Evolutionary conservation across 1,139 yeast genomes (phyloP).

Genomic region (Geotrichum fermentans): DNA sequence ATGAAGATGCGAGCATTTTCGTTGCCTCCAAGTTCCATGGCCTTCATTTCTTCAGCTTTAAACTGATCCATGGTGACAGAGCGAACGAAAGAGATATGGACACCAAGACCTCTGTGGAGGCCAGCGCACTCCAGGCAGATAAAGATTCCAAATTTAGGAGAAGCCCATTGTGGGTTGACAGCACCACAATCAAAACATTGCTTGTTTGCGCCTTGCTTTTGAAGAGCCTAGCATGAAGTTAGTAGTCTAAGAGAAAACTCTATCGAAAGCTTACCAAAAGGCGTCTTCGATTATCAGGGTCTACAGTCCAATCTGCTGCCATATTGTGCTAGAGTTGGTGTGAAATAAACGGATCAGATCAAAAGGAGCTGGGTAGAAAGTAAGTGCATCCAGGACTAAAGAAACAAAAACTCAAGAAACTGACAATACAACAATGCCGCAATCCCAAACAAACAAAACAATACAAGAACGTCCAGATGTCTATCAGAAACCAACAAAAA

Average conservation of each 20-base stretch:
- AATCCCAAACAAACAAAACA: neutral
- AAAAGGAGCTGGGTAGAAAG: too few species aligned
- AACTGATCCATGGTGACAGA: slow-evolving; percentile 90
- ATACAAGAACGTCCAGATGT: neutral
- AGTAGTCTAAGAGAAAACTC: neutral
- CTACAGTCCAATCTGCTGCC: slow-evolving; percentile 65
- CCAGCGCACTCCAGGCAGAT: slow-evolving; percentile 95
- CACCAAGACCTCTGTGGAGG: slow-evolving; percentile 93
- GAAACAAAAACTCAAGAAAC: neutral
- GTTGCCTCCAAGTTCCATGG: slow-evolving; percentile 92
- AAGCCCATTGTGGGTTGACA: slow-evolving; percentile 97
- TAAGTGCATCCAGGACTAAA: too few species aligned
- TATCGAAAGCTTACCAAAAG: slow-evolving; percentile 41
- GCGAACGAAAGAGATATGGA: slow-evolving; percentile 90
- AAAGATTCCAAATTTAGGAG: slow-evolving; percentile 92
- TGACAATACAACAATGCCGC: neutral
- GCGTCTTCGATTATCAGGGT: slow-evolving; percentile 84
- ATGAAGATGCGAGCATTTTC: slow-evolving; percentile 78
- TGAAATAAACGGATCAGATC: neutral
- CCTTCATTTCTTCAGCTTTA: slow-evolving; percentile 81
- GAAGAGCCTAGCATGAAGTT: slow-evolving; percentile 45
- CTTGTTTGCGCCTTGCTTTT: slow-evolving; percentile 72
- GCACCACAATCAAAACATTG: slow-evolving; percentile 88
- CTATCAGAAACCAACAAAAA: too few species aligned
- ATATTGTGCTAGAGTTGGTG: slow-evolving; percentile 18